Conservation (phyloP, 805 yeast species). For the Kuraishia piskuri region DNA sequence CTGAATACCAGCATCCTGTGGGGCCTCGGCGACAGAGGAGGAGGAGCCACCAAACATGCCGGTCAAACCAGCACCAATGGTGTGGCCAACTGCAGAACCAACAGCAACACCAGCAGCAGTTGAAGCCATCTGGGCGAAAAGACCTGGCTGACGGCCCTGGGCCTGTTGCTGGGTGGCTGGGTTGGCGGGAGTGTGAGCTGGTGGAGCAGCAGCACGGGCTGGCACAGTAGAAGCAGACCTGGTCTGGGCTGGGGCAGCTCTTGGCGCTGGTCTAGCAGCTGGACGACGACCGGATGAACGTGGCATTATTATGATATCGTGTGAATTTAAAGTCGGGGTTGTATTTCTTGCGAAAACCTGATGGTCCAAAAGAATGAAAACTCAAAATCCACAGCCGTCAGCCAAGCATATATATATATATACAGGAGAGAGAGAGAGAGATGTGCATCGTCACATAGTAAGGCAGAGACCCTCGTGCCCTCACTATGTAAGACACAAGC, state of each 20-base stretch:
- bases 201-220: constrained; percentile 35
- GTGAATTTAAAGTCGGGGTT: no score
- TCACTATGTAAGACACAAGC: no score
- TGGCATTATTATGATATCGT: constrained; percentile 23
- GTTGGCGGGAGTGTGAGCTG: constrained; percentile 42
- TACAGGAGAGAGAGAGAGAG: no score
- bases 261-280: constrained; percentile 32
- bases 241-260: constrained; percentile 42
- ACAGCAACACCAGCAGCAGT: constrained; percentile 99
- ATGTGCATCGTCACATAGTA: neutral
- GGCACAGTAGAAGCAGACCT: constrained; percentile 79
- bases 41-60: constrained; percentile 80
- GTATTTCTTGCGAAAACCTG: neutral
- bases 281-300: constrained; percentile 30
- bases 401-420: neutral
- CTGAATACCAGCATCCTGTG: constrained; percentile 28
- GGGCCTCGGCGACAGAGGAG: constrained; percentile 32
- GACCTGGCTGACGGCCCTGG: constrained; percentile 66
- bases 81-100: constrained; percentile 96
- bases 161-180: constrained; percentile 35
- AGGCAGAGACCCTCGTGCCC: neutral
- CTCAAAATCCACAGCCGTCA: neutral
- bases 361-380: no score
- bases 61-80: constrained; percentile 90
- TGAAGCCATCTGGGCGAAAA: constrained; percentile 95